A percentile compares a stretch with the other conserved stretches of the same genome.
These are phyloP conservation scores for Phaffomyces thermotolerans DNA, from an alignment of 805 yeast genomes.

Conservation along the genomic window DNA sequence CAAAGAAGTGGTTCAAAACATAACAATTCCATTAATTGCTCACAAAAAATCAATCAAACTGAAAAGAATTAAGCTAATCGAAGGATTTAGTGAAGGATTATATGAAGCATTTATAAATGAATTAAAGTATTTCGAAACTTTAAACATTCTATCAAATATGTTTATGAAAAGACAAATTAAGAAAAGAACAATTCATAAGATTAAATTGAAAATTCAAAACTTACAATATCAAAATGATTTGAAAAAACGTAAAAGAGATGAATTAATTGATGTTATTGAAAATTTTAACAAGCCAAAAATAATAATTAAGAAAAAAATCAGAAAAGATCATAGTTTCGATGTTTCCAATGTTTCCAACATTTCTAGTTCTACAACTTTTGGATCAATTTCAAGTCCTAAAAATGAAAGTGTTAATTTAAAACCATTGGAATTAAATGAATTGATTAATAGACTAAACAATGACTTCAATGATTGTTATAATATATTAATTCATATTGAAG, in stretches of 20 bases:
- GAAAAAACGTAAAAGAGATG: constrained; percentile 34
- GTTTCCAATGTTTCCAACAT: constrained; percentile 1
- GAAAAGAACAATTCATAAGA: constrained; percentile 22
- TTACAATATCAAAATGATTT: constrained; percentile 21
- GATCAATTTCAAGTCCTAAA: constrained; percentile 5
- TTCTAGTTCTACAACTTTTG: constrained; percentile 5
- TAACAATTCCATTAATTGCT: constrained; percentile 9
- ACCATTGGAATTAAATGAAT: constrained; percentile 17
- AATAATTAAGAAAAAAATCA: constrained; percentile 18
- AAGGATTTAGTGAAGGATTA: constrained; percentile 41
- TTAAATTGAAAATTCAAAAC: constrained; percentile 26
- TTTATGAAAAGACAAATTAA: constrained; percentile 29
- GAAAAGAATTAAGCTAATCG: constrained; percentile 26
- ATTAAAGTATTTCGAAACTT: constrained; percentile 35
- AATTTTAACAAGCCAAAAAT: constrained; percentile 28
- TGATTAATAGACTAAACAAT: constrained; percentile 10
- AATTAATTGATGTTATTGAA: constrained; percentile 28
- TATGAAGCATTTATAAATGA: constrained; percentile 58
- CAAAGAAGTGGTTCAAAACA: constrained; percentile 14
- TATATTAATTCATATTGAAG: constrained; percentile 15
- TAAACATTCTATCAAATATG: constrained; percentile 40
- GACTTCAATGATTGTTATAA: constrained; percentile 3
- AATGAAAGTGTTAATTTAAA: constrained; percentile 16
- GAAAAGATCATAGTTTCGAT: neutral
- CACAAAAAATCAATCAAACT: constrained; percentile 10